Evolutionary conservation across 495 filamentous ascomycete species (phyloP).

Genomic region (Daldinia bambusicola): DNA sequence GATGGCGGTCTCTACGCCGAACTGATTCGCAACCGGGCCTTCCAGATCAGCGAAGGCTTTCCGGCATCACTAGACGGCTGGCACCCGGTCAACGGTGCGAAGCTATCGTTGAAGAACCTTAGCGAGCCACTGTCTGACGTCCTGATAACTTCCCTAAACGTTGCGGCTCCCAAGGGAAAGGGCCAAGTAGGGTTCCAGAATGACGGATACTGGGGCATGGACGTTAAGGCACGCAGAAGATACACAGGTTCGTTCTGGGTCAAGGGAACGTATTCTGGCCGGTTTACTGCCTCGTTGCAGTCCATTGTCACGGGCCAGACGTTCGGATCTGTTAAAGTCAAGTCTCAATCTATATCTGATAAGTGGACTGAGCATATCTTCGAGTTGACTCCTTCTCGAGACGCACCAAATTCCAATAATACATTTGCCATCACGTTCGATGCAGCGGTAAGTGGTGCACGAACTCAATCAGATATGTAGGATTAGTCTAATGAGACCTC

Average conservation of each 20-base stretch:
- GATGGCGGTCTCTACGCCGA: constrained; percentile 83
- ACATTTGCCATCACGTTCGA: constrained; percentile 72
- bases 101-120: constrained; percentile 61
- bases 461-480: not conserved
- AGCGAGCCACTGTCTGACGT: constrained; percentile 61
- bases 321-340: constrained; percentile 55
- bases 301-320: constrained; percentile 59
- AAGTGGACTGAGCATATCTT: constrained; percentile 64
- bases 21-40: constrained; percentile 78
- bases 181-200: constrained; percentile 67
- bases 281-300: constrained; percentile 58
- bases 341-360: constrained; percentile 47
- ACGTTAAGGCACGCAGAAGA: constrained; percentile 58
- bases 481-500: constrained; percentile 1
- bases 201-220: constrained; percentile 70
- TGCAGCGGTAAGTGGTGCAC: constrained; percentile 45
- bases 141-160: constrained; percentile 68
- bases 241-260: constrained; percentile 70
- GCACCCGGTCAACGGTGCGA: constrained; percentile 61
- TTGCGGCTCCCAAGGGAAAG: constrained; percentile 50
- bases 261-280: constrained; percentile 54
- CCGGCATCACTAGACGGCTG: constrained; percentile 63
- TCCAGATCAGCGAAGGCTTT: constrained; percentile 55
- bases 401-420: constrained; percentile 70
- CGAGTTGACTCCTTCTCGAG: constrained; percentile 51